phyloP scores from a whole-genome alignment of 2,329 filamentous ascomycete species.

The Exophiala mesophila region DNA sequence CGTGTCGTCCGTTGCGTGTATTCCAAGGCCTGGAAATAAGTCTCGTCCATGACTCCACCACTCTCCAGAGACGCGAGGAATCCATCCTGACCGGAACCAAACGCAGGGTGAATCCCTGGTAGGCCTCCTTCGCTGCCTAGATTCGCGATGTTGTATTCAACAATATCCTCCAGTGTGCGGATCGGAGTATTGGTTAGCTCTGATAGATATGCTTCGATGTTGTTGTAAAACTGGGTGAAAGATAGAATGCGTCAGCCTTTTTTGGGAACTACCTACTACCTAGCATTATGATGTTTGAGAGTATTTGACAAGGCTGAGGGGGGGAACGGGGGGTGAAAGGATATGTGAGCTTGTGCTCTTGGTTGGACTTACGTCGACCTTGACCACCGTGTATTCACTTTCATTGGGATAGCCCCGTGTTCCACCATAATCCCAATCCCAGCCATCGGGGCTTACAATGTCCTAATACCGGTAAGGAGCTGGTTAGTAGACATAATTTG shows the following conservation, averaged over 20 bases:
- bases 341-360: too few relatives aligned
- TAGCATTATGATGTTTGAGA: too few relatives aligned
- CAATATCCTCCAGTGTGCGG: conserved; percentile 58
- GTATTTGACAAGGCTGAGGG: too few relatives aligned
- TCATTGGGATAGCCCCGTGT: conserved; percentile 53
- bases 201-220: conserved; percentile 59
- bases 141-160: conserved; percentile 59
- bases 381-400: conserved; percentile 68
- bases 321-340: too few relatives aligned
- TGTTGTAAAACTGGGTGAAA: conserved; percentile 48
- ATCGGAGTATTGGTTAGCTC: conserved; percentile 59
- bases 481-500: too few relatives aligned
- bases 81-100: conserved; percentile 65
- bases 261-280: too few relatives aligned
- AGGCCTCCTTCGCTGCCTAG: conserved; percentile 63
- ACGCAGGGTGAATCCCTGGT: conserved; percentile 58
- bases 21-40: conserved; percentile 61
- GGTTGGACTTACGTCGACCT: conserved; percentile 48
- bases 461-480: too few relatives aligned
- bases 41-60: conserved; percentile 58
- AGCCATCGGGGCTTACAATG: conserved; percentile 62
- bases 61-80: conserved; percentile 58
- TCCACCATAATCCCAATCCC: conserved; percentile 68
- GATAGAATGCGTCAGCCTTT: too few relatives aligned
- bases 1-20: conserved; percentile 57